Evolutionary conservation across 1,284 basidiomycete species (phyloP), one percentile per base, ranked within the genome.

Genomic region (Ustilago vetiveriae): DNA sequence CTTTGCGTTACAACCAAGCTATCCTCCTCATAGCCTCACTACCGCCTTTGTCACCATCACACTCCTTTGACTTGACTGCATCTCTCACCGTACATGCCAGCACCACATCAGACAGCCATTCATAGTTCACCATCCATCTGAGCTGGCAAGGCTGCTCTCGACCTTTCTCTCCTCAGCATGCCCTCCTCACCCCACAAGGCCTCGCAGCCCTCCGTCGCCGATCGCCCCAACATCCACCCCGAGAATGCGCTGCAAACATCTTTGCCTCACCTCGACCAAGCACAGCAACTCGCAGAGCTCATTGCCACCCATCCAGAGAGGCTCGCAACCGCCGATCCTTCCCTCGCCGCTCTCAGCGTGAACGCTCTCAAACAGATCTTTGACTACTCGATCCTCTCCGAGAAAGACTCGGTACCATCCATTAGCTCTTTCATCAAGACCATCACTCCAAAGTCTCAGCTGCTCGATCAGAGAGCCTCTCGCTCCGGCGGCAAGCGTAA

Each of bases 371-470:
- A 67, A 37, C 62, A 64, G 54, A 46, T 72, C 39, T 72, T 74
- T 42, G 59, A 69, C 53, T 46, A 56, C 41, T 54, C 82, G 10
- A 78, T 85, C 43, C 68, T 68, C 6, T 82, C 90, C 13, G 94
- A 96, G 83, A 71, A 80, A 6, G 70, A 80, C 11, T 90, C 92
- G 1, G 85, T 86, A 36, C 85, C 87, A 4, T 87, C 89, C 79
- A 86, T 97, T 26, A 83, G 85, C 46, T 85, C 88, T 10, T 85
- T 96, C 37, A 83, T 96, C 54, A 76, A 85, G 1, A 89, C 89
- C 30, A 84, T 94, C 46, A 84, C 73, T 7, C 76, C 76, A 19
- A 59, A 75, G 10, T 82, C 85, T 6, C 83, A 85, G 45, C 35
- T 49, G 2, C 38, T 38, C 39, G 47, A 51, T 1, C 56, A 62